Percentiles rank a stretch among this genome's conserved stretches.
phyloP scores from a whole-genome alignment of 371 early-diverging fungal genomes.

The Synchytrium microbalum region DNA sequence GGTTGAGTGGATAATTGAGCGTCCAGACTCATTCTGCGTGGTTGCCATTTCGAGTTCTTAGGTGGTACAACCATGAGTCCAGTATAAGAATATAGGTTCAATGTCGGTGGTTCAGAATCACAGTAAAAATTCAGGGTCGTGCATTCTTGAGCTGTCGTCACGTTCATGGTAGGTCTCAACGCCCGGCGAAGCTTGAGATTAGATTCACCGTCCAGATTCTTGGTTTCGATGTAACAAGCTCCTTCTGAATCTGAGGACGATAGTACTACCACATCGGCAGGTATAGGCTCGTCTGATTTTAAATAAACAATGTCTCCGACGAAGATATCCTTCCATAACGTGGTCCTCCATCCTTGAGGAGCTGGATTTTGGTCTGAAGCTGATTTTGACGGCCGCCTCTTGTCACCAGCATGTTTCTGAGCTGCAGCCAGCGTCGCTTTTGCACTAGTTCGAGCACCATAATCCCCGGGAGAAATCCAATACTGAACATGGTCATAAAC shows the following conservation, averaged over 20 bases:
- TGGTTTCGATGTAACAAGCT: slow-evolving; percentile 85
- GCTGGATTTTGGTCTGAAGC: too few relatives aligned
- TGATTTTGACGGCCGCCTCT: too few relatives aligned
- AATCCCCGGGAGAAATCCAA: too few relatives aligned
- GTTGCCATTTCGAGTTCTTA: slow-evolving; percentile 3
- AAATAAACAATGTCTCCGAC: slow-evolving; percentile 89
- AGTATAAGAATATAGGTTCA: slow-evolving; percentile 28
- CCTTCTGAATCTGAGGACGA: slow-evolving; percentile 66
- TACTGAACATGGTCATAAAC: too few relatives aligned
- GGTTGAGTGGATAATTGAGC: slow-evolving; percentile 28
- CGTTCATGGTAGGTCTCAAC: slow-evolving; percentile 34
- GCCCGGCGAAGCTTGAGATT: slow-evolving; percentile 76
- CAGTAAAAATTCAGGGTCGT: slow-evolving; percentile 4
- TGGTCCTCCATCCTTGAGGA: background rate
- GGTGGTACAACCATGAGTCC: slow-evolving; percentile 16
- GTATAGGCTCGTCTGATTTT: slow-evolving; percentile 74
- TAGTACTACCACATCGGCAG: slow-evolving; percentile 83
- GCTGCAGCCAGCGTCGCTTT: too few relatives aligned
- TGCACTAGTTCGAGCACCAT: too few relatives aligned
- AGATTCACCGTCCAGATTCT: slow-evolving; percentile 94
- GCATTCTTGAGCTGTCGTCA: slow-evolving; percentile 13
- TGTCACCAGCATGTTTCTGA: too few relatives aligned
- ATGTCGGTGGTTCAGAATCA: slow-evolving; percentile 24
- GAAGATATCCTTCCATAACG: slow-evolving; percentile 49
- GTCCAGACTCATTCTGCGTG: slow-evolving; percentile 6